Base-by-base conservation (phyloP, 202 grass and related monocot species). In the Digitaria exilis region DNA sequence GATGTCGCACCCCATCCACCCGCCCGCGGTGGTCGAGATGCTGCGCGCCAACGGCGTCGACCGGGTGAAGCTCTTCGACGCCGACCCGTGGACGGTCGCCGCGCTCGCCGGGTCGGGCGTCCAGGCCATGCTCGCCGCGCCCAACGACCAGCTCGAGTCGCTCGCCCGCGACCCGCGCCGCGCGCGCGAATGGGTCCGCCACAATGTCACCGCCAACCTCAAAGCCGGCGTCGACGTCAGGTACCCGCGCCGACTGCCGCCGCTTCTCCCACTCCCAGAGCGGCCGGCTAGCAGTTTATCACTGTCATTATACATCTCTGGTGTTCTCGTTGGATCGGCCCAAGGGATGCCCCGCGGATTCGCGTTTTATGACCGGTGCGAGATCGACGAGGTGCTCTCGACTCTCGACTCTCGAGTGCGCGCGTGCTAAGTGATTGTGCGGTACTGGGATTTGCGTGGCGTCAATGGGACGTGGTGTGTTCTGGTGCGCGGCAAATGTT, bases 61-160 rank as follows among this genome's bases (percentile, higher is more conserved):
- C 52, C 85, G 87, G 78, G 91, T 91, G 81, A 93, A 97, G 85
- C 75, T 97, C 34, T 97, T 97, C 81, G 88, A 93, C 77, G 91
- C 94, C 51, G 88, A 97, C 80, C 94, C 86, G 4, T 93, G 94
- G 94, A 91, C 83, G 29, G 84, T 93, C 83, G 42, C 59, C 51
- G 88, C 91, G 19, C 87, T 97, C 71, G 75, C 87, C 25, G 60
- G 87, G 49, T 81, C 88, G 69, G 77, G 64, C 29, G 35, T 97
- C 69, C 80, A 92, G 83, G 82, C 80, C 42, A 92, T 97, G 92
- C 80, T 94, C 42, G 92, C 91, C 51, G 84, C 91, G 30, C 94
- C 91, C 69, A 94, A 97, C 82, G 87, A 94, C 79, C 89, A 89
- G 65, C 88, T 97, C 63, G 76, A 44, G 21, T 22, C 51, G 26